phyloP scores from a whole-genome alignment of 257 asterid genomes.

The Solanum paucissectum region DNA sequence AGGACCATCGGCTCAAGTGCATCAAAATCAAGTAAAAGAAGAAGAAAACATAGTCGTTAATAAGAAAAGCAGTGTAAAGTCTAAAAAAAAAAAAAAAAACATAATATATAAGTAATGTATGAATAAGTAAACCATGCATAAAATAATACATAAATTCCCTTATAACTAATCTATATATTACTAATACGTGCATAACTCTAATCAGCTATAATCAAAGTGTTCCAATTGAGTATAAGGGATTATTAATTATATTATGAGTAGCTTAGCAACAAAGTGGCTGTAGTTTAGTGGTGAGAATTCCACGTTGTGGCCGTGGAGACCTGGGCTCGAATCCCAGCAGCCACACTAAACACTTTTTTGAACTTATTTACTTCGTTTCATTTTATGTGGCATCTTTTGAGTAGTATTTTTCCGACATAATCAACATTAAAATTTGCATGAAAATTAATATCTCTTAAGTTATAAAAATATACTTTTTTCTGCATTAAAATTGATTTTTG shows the following conservation, averaged over 20 bases:
- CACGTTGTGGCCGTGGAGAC: conserved; percentile 99
- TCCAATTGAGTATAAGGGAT: too few relatives aligned
- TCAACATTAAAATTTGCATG: neutral
- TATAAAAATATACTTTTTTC: too few relatives aligned
- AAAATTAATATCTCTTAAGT: neutral
- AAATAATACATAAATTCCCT: too few relatives aligned
- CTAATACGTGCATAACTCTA: too few relatives aligned
- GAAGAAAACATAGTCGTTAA: neutral
- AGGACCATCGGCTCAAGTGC: neutral
- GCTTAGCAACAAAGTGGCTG: conserved; percentile 33
- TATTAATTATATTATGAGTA: accelerated
- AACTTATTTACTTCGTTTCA: too few relatives aligned
- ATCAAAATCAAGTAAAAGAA: neutral
- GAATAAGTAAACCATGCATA: too few relatives aligned
- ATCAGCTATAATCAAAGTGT: neutral
- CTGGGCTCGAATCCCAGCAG: conserved; percentile 99
- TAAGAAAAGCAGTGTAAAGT: too few relatives aligned
- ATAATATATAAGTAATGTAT: too few relatives aligned
- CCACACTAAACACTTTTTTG: conserved; percentile 30
- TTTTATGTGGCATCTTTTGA: neutral
- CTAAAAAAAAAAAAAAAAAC: too few relatives aligned
- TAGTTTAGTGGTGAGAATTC: conserved; percentile 98
- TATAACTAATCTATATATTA: too few relatives aligned
- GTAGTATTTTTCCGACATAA: neutral
- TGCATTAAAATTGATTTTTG: too few relatives aligned